Base-by-base conservation (phyloP, 352 stramenopile species). In the Phytophthora boehmeriae region DNA sequence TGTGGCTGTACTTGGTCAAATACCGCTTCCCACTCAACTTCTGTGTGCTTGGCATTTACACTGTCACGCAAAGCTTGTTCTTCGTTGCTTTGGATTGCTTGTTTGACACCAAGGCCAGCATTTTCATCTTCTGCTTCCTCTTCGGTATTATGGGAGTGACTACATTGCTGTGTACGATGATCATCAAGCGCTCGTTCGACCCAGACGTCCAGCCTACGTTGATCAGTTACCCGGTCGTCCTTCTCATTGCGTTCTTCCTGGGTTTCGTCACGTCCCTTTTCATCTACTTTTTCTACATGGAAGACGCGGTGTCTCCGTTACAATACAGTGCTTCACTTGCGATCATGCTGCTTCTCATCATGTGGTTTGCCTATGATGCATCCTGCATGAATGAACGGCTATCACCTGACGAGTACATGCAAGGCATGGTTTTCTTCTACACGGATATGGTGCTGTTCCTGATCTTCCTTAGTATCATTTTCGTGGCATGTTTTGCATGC, bases 391-490 rank as follows among this genome's bases (percentile, higher is more conserved):
- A 92, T 65, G 78, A 92, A 48, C 68, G 80, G 1, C 68, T 92
- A 4, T 86, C 79, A 14, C 83, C 80, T 5, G 83, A 92, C 64
- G 83, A 92, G 64, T 92, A 90, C 66, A 90, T 92, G 83, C 81
- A 90, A 54, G 83, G 83, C 49, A 86, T 92, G 80, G 78, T 92
- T 17, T 89, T 89, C 63, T 92, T 89, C 66, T 92, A 92, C 69
- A 92, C 83, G 3, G 83, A 92, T 52, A 90, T 90, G 73, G 80
- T 90, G 50, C 75, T 92, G 10, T 92, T 90, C 70, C 43, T 92
- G 32, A 57, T 90, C 39, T 92, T 92, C 63, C 46, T 92, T 20
- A 82, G 80, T 62, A 88, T 89, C 63, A 86, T 92, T 59, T 84
- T 92, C 62, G 75, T 92, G 27, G 77, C 79, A 14, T 92, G 80